These are phyloP conservation scores for Fusarium haematococcum DNA, from an alignment of 2,329 filamentous ascomycete species.

Conservation along the genomic window DNA sequence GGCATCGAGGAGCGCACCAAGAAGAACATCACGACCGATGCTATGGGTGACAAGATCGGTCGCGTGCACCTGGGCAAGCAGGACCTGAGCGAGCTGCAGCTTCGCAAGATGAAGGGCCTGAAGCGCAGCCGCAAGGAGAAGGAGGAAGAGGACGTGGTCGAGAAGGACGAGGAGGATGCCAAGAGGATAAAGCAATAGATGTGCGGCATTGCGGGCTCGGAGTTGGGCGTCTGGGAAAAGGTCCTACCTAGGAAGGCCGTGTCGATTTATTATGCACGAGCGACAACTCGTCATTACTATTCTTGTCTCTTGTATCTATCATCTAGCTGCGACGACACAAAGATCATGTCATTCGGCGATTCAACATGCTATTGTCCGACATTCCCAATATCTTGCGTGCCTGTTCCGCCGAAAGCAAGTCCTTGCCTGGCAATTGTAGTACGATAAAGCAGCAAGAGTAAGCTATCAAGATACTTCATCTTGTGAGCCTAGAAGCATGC, in stretches of 20 bases:
- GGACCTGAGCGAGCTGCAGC: slow-evolving; percentile 88
- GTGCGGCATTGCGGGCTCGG: slow-evolving; percentile 37
- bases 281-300: slow-evolving; percentile 6
- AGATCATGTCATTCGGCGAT: not conserved
- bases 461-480: not conserved
- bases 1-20: slow-evolving; percentile 81
- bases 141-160: slow-evolving; percentile 59
- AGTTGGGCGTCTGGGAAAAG: slow-evolving; percentile 50
- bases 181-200: slow-evolving; percentile 52
- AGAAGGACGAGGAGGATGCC: slow-evolving; percentile 54
- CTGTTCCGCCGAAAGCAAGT: not conserved
- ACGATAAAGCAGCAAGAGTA: not conserved
- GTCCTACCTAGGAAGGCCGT: slow-evolving; percentile 40
- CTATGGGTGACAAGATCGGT: slow-evolving; percentile 96
- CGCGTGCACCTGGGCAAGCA: slow-evolving; percentile 92
- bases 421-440: not conserved
- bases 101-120: slow-evolving; percentile 98
- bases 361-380: not conserved
- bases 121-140: slow-evolving; percentile 78
- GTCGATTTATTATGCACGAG: slow-evolving; percentile 44
- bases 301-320: slow-evolving; percentile 1
- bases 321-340: not conserved
- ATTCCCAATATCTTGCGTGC: not conserved
- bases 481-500: not conserved
- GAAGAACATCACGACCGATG: slow-evolving; percentile 95